Conservation (phyloP, 352 stramenopile genomes). For the Phytophthora brassicae region DNA sequence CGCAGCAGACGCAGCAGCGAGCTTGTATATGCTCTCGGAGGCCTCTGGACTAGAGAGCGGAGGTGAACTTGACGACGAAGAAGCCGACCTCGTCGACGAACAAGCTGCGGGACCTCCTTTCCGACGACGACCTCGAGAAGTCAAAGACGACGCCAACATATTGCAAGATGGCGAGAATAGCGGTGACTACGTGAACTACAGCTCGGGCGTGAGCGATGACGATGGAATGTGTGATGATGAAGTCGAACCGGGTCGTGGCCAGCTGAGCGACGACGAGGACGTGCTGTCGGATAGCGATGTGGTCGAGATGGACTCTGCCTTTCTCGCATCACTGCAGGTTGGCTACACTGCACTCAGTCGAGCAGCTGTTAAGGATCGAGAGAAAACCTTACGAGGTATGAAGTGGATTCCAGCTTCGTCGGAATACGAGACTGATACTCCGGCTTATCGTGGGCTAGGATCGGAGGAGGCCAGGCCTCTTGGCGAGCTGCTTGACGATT, state of each 20-base stretch:
- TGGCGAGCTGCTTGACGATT: neutral
- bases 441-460: neutral
- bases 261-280: neutral
- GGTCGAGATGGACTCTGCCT: neutral
- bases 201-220: neutral
- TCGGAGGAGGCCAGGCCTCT: neutral
- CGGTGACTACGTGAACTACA: neutral
- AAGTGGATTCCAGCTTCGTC: neutral
- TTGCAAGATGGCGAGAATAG: neutral
- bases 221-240: too few relatives aligned
- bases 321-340: neutral
- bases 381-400: neutral
- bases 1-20: constrained; percentile 10
- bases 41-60: constrained; percentile 9
- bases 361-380: neutral
- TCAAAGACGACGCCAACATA: neutral
- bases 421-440: neutral
- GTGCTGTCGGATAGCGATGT: neutral
- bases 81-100: neutral
- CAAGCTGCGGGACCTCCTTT: neutral
- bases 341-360: neutral
- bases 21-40: constrained; percentile 10
- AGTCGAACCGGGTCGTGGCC: too few relatives aligned
- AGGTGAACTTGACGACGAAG: neutral
- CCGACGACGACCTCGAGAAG: neutral